Evolutionary conservation across 129 eudicot genomes (phyloP).

Genomic region (Pseudognaphalium luteoalbum): DNA sequence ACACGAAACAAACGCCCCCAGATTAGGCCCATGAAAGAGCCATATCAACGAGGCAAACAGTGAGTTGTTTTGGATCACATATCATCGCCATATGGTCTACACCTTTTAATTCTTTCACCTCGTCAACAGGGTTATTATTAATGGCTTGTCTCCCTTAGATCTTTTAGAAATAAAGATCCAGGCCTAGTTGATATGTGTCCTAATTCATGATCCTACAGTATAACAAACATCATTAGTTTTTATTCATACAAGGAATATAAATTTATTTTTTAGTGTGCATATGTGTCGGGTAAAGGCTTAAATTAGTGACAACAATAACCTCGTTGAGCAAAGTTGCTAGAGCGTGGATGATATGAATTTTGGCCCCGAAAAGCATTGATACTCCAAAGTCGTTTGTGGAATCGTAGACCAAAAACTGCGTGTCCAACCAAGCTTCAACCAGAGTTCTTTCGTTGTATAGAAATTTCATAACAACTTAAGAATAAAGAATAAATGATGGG

Average conservation of each 20-base stretch:
- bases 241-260: no score
- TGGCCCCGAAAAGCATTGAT: constrained; percentile 52
- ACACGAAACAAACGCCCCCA: no score
- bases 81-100: constrained; percentile 17
- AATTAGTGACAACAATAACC: constrained; percentile 10
- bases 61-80: neutral
- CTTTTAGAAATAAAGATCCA: constrained; percentile 38
- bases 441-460: constrained; percentile 34
- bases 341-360: constrained; percentile 39
- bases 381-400: constrained; percentile 17
- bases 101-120: constrained; percentile 48
- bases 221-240: neutral
- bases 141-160: constrained; percentile 13
- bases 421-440: constrained; percentile 46
- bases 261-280: no score
- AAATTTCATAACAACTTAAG: neutral
- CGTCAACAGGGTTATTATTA: constrained; percentile 34
- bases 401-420: constrained; percentile 37
- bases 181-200: constrained; percentile 48
- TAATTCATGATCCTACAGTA: constrained; percentile 48
- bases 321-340: constrained; percentile 49
- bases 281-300: no score
- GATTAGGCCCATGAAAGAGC: neutral
- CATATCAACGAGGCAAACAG: neutral
- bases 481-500: no score